A percentile compares a stretch with the other conserved stretches of the same genome.
These are phyloP conservation scores for Bidens hawaiensis DNA, from an alignment of 140 eudicot species.

Conservation along the genomic window DNA sequence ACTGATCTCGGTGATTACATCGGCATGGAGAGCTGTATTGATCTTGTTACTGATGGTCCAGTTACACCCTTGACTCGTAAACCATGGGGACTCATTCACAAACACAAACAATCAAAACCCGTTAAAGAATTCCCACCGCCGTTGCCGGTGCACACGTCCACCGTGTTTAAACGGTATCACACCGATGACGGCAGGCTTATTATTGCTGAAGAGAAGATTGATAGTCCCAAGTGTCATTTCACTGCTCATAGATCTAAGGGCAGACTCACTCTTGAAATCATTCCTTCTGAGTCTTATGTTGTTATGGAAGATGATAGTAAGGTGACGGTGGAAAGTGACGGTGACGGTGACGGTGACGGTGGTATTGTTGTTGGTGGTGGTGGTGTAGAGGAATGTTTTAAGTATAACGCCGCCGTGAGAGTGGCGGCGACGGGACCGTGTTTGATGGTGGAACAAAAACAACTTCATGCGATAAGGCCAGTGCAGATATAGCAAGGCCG, in stretches of 20 bases:
- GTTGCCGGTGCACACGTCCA: conserved; percentile 10
- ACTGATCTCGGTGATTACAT: conserved; percentile 27
- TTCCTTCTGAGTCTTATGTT: not conserved
- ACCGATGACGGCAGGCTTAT: conserved; percentile 24
- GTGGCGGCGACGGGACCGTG: not conserved
- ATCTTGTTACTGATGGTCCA: not conserved
- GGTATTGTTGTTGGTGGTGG: not conserved
- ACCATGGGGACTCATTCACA: not conserved
- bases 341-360: not conserved
- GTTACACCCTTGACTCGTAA: not conserved
- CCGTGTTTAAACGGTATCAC: conserved; percentile 24
- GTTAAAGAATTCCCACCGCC: conserved; percentile 16
- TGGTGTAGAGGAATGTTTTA: not conserved
- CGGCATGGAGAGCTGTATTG: conserved; percentile 30
- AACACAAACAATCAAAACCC: not conserved
- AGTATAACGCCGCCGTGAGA: not conserved
- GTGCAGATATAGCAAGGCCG: not conserved
- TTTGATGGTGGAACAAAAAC: conserved; percentile 2
- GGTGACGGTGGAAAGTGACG: not conserved
- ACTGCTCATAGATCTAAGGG: conserved; percentile 23
- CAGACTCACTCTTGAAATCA: conserved; percentile 13
- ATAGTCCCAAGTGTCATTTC: not conserved
- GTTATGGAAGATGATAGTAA: not conserved
- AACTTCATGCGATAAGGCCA: not conserved
- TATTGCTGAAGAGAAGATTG: conserved; percentile 16